Conservation (phyloP, 164 flowering plant species). For the Nymphaea colorata region DNA sequence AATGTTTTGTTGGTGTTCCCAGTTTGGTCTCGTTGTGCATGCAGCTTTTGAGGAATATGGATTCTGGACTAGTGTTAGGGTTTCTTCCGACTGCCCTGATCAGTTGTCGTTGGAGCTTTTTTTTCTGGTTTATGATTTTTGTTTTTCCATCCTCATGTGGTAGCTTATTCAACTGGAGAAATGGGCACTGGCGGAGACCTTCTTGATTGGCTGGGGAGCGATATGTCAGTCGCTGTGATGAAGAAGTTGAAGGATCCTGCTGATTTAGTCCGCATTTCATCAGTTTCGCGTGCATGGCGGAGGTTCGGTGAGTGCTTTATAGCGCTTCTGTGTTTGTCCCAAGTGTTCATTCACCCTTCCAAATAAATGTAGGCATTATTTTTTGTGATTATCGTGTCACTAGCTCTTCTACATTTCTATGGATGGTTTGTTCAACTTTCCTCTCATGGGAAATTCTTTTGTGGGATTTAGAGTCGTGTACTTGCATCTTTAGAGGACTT, state of each 20-base stretch:
- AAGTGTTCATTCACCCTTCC: neutral
- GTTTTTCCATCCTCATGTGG: neutral
- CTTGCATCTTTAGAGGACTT: neutral
- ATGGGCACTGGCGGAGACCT: conserved; percentile 41
- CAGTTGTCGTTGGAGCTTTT: neutral
- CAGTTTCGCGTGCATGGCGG: conserved; percentile 62
- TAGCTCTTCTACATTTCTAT: neutral
- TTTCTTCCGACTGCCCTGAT: too few species aligned
- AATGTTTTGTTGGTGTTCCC: too few species aligned
- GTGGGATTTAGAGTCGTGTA: neutral
- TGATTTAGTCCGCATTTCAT: conserved; percentile 48
- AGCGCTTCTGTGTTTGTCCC: neutral
- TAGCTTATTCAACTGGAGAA: neutral
- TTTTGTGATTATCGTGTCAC: too few species aligned
- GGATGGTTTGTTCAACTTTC: neutral
- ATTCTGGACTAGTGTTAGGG: too few species aligned
- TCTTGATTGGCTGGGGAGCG: conserved; percentile 33
- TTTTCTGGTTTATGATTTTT: too few species aligned
- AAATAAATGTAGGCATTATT: neutral
- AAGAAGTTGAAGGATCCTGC: conserved; percentile 48
- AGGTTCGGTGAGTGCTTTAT: conserved; percentile 38
- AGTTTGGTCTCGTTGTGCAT: too few species aligned
- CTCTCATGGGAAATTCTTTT: neutral
- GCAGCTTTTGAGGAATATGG: too few species aligned
- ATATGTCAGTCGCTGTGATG: conserved; percentile 29